Evolutionary conservation across 176 grass and related monocot genomes (phyloP).

Genomic region (Musa schizocarpa): DNA sequence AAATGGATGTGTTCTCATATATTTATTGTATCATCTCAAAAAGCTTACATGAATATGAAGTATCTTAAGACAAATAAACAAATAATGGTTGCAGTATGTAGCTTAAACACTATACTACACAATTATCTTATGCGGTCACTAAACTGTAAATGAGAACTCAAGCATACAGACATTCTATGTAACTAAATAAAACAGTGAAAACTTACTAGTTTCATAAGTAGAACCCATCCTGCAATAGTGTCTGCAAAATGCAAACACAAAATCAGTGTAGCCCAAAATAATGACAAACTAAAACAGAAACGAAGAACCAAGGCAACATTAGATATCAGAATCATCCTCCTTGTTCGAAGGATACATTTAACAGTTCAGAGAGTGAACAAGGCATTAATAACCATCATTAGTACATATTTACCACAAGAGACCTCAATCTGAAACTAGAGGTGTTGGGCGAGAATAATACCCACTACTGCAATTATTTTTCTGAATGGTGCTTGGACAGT

Average conservation of each 20-base stretch:
- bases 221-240: constrained; percentile 52
- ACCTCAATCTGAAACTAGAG: background rate
- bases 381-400: background rate
- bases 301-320: background rate
- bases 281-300: background rate
- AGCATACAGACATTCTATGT: too few relatives aligned
- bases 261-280: constrained; percentile 8
- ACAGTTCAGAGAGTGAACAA: too few relatives aligned
- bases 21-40: too few relatives aligned
- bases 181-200: background rate
- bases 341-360: background rate
- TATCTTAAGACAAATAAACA: too few relatives aligned
- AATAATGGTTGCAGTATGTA: too few relatives aligned
- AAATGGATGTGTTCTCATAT: too few relatives aligned
- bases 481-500: constrained; percentile 56
- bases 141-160: too few relatives aligned
- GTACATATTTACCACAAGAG: background rate
- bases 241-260: constrained; percentile 27
- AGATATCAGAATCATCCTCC: background rate
- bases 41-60: too few relatives aligned
- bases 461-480: constrained; percentile 50
- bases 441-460: constrained; percentile 18
- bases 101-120: too few relatives aligned
- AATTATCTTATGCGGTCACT: too few relatives aligned
- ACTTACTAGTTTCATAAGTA: constrained; percentile 39